Conservation (phyloP, 2,329 filamentous ascomycete genomes). For the Immersiporthe knoxdaviesiana region DNA sequence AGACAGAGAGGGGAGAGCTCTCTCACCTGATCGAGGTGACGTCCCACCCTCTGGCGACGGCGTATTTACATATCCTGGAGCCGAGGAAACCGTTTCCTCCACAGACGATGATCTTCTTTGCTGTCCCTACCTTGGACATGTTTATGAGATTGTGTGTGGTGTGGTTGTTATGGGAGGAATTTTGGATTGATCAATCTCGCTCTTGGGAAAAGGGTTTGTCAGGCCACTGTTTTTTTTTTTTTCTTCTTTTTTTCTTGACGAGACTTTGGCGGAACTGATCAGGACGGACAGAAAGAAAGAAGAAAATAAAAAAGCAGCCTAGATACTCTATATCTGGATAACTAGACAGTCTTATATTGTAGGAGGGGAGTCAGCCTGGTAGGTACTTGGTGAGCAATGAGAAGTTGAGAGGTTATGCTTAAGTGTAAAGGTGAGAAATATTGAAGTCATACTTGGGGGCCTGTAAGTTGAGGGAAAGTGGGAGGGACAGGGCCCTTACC, state of each 20-base stretch:
- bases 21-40: conserved; percentile 87
- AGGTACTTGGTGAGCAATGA: background rate
- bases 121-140: conserved; percentile 52
- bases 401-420: conserved; percentile 4
- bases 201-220: conserved; percentile 24
- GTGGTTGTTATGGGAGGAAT: background rate
- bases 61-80: conserved; percentile 86
- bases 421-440: background rate
- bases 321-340: background rate
- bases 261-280: too few relatives aligned
- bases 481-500: background rate
- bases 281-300: background rate
- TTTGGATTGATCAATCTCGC: background rate
- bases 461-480: background rate
- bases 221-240: too few relatives aligned
- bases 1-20: background rate
- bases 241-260: too few relatives aligned
- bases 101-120: conserved; percentile 85
- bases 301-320: background rate
- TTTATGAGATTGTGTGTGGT: conserved; percentile 34
- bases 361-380: background rate
- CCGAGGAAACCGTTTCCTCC: conserved; percentile 94
- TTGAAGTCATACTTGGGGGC: background rate
- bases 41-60: conserved; percentile 82
- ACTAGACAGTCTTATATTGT: background rate